Conservation (phyloP, 23 red algal species). For the Porphyridium purpureum region DNA sequence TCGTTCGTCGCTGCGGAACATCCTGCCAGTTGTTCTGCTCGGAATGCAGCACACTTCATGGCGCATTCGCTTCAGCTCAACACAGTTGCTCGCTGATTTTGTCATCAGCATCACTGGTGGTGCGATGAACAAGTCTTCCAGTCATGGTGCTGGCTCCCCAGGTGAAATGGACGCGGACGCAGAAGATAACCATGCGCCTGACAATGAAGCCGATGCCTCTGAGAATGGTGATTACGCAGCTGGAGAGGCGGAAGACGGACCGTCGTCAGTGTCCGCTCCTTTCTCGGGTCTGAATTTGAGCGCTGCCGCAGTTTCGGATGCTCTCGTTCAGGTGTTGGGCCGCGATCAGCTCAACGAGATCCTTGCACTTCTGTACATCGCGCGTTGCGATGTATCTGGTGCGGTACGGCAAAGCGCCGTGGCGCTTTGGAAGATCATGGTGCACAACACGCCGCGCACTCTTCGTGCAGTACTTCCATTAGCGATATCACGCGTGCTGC, state of each 20-base stretch:
- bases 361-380: conserved; percentile 57
- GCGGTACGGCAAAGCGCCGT: conserved; percentile 46
- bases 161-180: conserved; percentile 11
- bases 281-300: too few relatives aligned
- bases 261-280: too few relatives aligned
- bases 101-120: conserved; percentile 54
- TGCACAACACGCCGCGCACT: conserved; percentile 60
- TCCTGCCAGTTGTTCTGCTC: conserved; percentile 27
- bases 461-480: conserved; percentile 69
- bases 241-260: conserved; percentile 2
- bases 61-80: conserved; percentile 59
- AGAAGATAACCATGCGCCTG: conserved; percentile 8
- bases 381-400: conserved; percentile 50
- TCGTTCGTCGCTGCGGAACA: conserved; percentile 30
- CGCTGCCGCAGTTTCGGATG: too few relatives aligned
- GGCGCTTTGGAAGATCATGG: conserved; percentile 70
- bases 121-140: too few relatives aligned
- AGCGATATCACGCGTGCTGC: conserved; percentile 42
- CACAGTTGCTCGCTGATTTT: conserved; percentile 55
- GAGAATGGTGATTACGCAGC: conserved; percentile 20
- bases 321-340: too few relatives aligned
- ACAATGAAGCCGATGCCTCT: conserved; percentile 4
- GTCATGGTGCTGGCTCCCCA: not conserved
- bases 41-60: conserved; percentile 58
- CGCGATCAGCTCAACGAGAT: conserved; percentile 32